Conservation (phyloP, 345 rosid species). For the Laguncularia racemosa region DNA sequence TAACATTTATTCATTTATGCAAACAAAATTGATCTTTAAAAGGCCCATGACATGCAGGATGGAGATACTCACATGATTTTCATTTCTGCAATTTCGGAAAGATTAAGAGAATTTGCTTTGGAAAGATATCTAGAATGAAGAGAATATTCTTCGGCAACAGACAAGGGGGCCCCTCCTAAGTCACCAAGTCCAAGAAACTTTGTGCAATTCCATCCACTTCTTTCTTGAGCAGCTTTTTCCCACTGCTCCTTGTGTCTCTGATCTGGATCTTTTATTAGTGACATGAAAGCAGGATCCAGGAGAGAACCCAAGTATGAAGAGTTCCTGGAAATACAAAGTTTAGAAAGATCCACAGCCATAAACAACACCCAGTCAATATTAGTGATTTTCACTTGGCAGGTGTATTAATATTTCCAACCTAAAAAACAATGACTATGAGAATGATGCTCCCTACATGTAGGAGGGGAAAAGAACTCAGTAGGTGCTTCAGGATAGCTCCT, state of each 20-base stretch:
- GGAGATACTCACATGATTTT: slow-evolving; percentile 74
- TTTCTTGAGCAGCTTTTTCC: slow-evolving; percentile 90
- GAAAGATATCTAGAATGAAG: slow-evolving; percentile 94
- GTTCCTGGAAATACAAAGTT: slow-evolving; percentile 46
- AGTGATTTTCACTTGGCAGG: too few relatives aligned
- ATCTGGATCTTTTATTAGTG: slow-evolving; percentile 94
- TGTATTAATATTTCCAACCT: too few relatives aligned
- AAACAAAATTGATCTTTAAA: too few relatives aligned
- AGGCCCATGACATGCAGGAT: too few relatives aligned
- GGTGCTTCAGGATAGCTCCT: too few relatives aligned
- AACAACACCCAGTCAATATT: too few relatives aligned
- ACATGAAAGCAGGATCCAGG: slow-evolving; percentile 98
- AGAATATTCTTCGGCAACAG: slow-evolving; percentile 90
- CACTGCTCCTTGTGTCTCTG: slow-evolving; percentile 87
- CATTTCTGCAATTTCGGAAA: slow-evolving; percentile 97
- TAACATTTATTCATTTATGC: too few relatives aligned
- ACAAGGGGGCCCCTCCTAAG: slow-evolving; percentile 69
- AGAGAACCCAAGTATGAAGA: slow-evolving; percentile 74
- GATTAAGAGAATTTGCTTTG: slow-evolving; percentile 90
- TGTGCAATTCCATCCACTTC: slow-evolving; percentile 74
- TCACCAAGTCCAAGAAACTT: slow-evolving; percentile 91
- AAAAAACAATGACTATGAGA: too few relatives aligned
- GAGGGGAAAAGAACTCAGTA: too few relatives aligned
- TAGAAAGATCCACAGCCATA: too few relatives aligned
- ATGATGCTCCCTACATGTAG: too few relatives aligned